phyloP scores from a whole-genome alignment of 371 early-diverging fungal species.

The Paramicrosporidium saccamoebae region DNA sequence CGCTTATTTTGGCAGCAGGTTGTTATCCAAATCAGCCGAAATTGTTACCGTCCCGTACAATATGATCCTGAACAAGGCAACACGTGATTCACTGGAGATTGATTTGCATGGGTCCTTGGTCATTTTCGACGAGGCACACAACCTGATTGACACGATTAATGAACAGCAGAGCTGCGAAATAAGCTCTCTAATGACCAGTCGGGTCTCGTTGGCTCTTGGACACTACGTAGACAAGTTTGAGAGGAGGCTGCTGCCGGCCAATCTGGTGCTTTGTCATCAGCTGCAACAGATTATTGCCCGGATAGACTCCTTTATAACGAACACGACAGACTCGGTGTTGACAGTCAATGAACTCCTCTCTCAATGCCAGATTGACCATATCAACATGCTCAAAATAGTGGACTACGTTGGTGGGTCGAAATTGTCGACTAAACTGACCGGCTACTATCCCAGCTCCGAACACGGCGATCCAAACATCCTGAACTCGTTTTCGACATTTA shows the following conservation, averaged over 20 bases:
- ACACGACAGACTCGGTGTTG: constrained; percentile 6
- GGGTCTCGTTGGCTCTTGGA: constrained; percentile 15
- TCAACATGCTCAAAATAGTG: constrained; percentile 49
- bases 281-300: background rate
- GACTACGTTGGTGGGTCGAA: constrained; percentile 25
- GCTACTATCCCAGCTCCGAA: constrained; percentile 1
- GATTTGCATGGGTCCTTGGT: constrained; percentile 28
- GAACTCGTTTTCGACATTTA: constrained; percentile 13
- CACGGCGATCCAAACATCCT: constrained; percentile 7
- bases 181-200: constrained; percentile 9
- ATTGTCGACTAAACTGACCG: constrained; percentile 13
- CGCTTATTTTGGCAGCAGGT: constrained; percentile 65
- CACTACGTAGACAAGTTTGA: constrained; percentile 30
- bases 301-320: background rate
- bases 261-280: constrained; percentile 9
- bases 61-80: constrained; percentile 25
- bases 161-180: constrained; percentile 16
- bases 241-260: constrained; percentile 23
- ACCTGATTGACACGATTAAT: constrained; percentile 31
- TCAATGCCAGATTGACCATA: constrained; percentile 24
- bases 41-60: constrained; percentile 62
- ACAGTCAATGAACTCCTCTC: constrained; percentile 31
- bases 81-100: constrained; percentile 40
- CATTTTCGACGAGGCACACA: constrained; percentile 71
- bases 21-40: constrained; percentile 16